Conservation (phyloP, 1,139 yeast species). For the Saccharomycopsis phalli region DNA sequence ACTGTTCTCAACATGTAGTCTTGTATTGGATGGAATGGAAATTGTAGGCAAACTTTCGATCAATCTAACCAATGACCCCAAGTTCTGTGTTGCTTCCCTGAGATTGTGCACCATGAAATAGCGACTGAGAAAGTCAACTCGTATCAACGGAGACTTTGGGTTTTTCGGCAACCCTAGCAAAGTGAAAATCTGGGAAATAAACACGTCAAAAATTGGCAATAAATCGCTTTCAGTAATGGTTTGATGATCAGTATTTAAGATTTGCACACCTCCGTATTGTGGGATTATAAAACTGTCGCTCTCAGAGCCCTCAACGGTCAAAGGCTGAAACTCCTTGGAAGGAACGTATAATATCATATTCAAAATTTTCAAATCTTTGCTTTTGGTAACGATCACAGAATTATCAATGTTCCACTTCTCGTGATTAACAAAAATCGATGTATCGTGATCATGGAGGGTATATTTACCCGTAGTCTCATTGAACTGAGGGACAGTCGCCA, state of each 20-base stretch:
- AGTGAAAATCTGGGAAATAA: slow-evolving; percentile 65
- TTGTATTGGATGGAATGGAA: slow-evolving; percentile 69
- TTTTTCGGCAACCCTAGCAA: slow-evolving; percentile 58
- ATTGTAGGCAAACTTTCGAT: slow-evolving; percentile 64
- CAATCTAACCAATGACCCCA: slow-evolving; percentile 62
- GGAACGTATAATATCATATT: slow-evolving; percentile 63
- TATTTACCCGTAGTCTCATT: slow-evolving; percentile 31
- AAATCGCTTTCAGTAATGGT: slow-evolving; percentile 37
- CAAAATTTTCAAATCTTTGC: slow-evolving; percentile 43
- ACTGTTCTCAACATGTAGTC: slow-evolving; percentile 37
- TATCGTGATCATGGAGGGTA: slow-evolving; percentile 35
- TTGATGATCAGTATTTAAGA: slow-evolving; percentile 28
- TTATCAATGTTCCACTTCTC: slow-evolving; percentile 69
- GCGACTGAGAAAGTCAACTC: slow-evolving; percentile 63
- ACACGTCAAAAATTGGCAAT: slow-evolving; percentile 52
- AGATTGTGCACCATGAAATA: slow-evolving; percentile 48
- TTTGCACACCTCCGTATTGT: slow-evolving; percentile 60
- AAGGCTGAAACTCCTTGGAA: slow-evolving; percentile 35
- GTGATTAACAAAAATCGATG: slow-evolving; percentile 64
- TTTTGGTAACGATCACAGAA: slow-evolving; percentile 30
- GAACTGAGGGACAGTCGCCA: slow-evolving; percentile 28
- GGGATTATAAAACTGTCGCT: slow-evolving; percentile 65
- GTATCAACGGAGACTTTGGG: slow-evolving; percentile 49
- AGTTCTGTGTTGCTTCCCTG: slow-evolving; percentile 43
- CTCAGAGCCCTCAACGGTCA: slow-evolving; percentile 35